phyloP scores from a whole-genome alignment of 768 basidiomycete species.

The Dentipellis fragilis region DNA sequence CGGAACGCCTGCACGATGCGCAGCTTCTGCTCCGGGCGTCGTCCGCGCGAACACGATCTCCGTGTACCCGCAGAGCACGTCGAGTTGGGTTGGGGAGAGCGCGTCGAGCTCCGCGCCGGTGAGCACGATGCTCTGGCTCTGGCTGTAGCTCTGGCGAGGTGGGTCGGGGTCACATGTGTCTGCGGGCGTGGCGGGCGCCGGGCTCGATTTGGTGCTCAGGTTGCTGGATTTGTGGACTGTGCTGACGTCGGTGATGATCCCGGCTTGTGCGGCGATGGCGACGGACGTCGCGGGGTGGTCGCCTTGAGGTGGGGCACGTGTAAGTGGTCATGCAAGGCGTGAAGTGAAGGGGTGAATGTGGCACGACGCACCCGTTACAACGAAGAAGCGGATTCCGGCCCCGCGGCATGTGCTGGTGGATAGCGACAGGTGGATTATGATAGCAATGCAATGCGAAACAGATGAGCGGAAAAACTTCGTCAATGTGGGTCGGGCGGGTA shows the following conservation, averaged over 20 bases:
- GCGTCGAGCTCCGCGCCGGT: slow-evolving; percentile 26
- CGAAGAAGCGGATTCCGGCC: slow-evolving; percentile 53
- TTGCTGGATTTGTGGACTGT: slow-evolving; percentile 28
- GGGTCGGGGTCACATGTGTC: background rate
- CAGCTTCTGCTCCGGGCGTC: slow-evolving; percentile 54
- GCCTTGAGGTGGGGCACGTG: slow-evolving; percentile 16
- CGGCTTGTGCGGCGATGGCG: slow-evolving; percentile 55
- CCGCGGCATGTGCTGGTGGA: slow-evolving; percentile 29
- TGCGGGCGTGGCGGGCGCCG: background rate
- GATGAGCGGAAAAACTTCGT: too few relatives aligned
- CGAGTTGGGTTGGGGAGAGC: slow-evolving; percentile 11
- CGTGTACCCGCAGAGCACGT: slow-evolving; percentile 25
- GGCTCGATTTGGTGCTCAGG: slow-evolving; percentile 21
- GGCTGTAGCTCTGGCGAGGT: background rate
- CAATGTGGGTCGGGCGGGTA: background rate
- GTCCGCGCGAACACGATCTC: slow-evolving; percentile 55
- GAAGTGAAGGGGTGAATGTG: background rate
- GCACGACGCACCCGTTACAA: slow-evolving; percentile 39
- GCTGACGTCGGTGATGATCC: slow-evolving; percentile 35
- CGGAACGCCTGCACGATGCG: slow-evolving; percentile 54
- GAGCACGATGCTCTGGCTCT: slow-evolving; percentile 33
- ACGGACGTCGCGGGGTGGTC: slow-evolving; percentile 52
- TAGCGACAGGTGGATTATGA: too few relatives aligned
- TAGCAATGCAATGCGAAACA: too few relatives aligned
- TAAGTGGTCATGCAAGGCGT: too few relatives aligned